Evolutionary conservation across 805 yeast species (phyloP), one percentile per base, ranked within the genome.

Genomic region (Monosporozyma unispora): DNA sequence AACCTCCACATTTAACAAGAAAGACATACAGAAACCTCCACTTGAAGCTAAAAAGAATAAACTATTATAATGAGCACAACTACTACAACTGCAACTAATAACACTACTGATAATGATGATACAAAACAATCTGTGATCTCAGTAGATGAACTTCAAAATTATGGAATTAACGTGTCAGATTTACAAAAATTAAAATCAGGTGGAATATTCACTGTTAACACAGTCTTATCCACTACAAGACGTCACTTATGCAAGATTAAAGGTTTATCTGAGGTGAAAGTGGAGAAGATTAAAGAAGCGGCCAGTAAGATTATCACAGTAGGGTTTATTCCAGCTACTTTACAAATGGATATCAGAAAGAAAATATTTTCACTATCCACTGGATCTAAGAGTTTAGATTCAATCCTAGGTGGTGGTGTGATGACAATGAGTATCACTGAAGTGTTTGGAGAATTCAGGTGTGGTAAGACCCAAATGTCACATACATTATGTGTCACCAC

Each of bases 391-490:
- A 81, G 81, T 48, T 71, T 84, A 46, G 88, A 84, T 59, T 74
- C 80, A 4, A 71, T 82, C 22, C 67, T 84, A 11, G 89, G 89
- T 11, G 91, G 89, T 8, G 90, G 91, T 0, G 70, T 84, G 40
- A 82, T 80, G 70, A 81, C 90, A 0, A 87, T 86, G 72, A 78
- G 86, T 29, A 80, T 84, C 48, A 82, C 89, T 0, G 91, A 84
- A 62, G 87, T 82, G 0, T 84, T 82, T 68, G 91, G 91, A 1
- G 91, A 84, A 57, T 84, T 81, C 56, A 71, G 91, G 60, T 84
- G 90, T 49, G 91, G 91, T 39, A 84, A 84, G 59, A 83, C 90
- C n/a, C 91, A 84, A 62, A 66, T 84, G 62, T 82, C 90, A 21
- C 91, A 84, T 61, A 84, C 91, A 0, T 70, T 84, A 50, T 84